phyloP scores from a whole-genome alignment of 75 land plant species.

The Adiantum capillusveneris region DNA sequence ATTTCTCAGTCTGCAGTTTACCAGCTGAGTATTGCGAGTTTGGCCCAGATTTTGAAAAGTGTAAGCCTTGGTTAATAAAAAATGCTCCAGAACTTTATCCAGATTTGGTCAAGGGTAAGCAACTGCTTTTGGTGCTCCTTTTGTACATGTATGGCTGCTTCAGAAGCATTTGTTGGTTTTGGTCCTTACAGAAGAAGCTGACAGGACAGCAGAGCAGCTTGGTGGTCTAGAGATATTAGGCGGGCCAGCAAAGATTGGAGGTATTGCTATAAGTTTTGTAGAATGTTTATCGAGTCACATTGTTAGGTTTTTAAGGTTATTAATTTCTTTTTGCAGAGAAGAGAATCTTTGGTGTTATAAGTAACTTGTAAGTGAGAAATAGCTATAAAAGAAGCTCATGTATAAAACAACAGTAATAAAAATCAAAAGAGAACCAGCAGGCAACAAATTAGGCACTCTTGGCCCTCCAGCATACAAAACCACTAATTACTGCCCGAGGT shows the following conservation, averaged over 20 bases:
- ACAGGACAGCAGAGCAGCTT: slow-evolving; percentile 64
- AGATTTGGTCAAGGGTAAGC: slow-evolving; percentile 64
- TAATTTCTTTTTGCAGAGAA: background rate
- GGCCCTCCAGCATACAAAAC: too few species aligned
- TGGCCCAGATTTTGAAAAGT: slow-evolving; percentile 92
- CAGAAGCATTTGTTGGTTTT: too few species aligned
- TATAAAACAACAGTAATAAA: too few species aligned
- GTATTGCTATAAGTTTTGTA: background rate
- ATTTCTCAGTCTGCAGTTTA: slow-evolving; percentile 55
- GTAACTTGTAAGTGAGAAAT: too few species aligned
- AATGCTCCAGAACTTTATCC: slow-evolving; percentile 86
- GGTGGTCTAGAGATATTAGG: slow-evolving; percentile 52
- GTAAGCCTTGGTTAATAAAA: slow-evolving; percentile 90
- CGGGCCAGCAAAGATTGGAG: too few species aligned
- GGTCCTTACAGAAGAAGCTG: slow-evolving; percentile 26
- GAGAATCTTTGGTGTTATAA: too few species aligned
- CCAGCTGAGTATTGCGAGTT: slow-evolving; percentile 98
- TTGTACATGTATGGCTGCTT: too few species aligned
- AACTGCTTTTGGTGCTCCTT: background rate
- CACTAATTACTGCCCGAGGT: too few species aligned
- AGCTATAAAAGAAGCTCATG: too few species aligned
- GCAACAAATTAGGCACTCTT: too few species aligned
- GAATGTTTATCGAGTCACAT: background rate
- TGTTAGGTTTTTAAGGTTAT: background rate
- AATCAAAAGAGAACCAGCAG: too few species aligned